Conservation (phyloP, 768 basidiomycete genomes). For the Kwoniella dejecticola region DNA sequence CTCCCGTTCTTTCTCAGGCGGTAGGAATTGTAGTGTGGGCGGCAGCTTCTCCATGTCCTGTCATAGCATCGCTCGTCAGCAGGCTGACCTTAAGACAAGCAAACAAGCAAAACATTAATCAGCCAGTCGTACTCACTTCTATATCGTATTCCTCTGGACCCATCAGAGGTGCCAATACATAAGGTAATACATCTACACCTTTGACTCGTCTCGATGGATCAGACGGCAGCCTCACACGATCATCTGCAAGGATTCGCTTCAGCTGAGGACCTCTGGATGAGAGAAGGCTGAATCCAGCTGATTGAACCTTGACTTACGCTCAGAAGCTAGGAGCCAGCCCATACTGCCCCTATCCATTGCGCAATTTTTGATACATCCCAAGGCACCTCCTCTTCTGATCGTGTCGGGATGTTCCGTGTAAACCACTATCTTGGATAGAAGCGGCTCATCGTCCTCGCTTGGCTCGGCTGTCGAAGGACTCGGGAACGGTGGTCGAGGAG, state of each 20-base stretch:
- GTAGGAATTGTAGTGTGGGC: conserved; percentile 80
- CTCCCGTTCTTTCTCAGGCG: conserved; percentile 80
- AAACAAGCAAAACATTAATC: neutral
- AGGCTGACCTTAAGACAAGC: too few relatives aligned
- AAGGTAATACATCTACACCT: conserved; percentile 81
- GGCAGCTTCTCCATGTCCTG: conserved; percentile 89
- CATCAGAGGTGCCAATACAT: conserved; percentile 83
- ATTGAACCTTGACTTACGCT: conserved; percentile 36
- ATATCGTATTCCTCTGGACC: conserved; percentile 94
- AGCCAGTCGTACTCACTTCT: conserved; percentile 62
- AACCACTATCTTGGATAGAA: conserved; percentile 74
- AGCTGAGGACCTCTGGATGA: conserved; percentile 46
- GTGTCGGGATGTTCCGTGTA: conserved; percentile 89
- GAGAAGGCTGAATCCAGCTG: neutral
- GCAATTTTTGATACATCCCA: conserved; percentile 73
- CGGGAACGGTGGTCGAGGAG: conserved; percentile 65
- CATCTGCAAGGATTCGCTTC: conserved; percentile 56
- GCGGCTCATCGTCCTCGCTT: conserved; percentile 65
- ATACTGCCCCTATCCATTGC: conserved; percentile 54
- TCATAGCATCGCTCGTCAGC: too few relatives aligned
- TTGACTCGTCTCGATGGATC: conserved; percentile 58
- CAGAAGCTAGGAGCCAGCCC: conserved; percentile 53
- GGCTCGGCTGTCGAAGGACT: conserved; percentile 47
- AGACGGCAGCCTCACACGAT: conserved; percentile 64
- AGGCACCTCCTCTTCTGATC: conserved; percentile 83